A percentile compares a stretch with the other conserved stretches of the same genome.
Conservation (phyloP, 1,284 basidiomycete species). For the Moesziomyces parantarcticus region DNA sequence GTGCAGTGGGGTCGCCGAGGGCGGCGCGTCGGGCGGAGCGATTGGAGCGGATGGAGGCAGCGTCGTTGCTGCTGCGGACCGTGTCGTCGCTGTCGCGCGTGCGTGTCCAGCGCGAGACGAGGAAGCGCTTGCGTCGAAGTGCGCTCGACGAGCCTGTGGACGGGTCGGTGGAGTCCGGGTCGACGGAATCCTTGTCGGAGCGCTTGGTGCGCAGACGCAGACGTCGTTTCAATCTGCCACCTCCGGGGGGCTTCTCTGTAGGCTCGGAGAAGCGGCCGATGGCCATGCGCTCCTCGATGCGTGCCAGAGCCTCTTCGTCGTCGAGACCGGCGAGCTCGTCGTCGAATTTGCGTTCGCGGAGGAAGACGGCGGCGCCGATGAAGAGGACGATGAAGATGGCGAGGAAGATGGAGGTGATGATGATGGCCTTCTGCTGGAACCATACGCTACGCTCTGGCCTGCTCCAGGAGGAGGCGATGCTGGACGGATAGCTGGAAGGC, state of each 20-base stretch:
- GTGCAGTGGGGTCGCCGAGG: conserved; percentile 20
- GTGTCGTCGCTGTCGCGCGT: conserved; percentile 11
- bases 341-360: conserved; percentile 58
- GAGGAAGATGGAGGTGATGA: conserved; percentile 64
- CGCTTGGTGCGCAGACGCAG: conserved; percentile 26
- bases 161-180: conserved; percentile 27
- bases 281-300: conserved; percentile 46
- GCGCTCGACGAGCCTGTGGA: conserved; percentile 46
- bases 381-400: conserved; percentile 67
- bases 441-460: conserved; percentile 54
- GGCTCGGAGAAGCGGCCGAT: conserved; percentile 27
- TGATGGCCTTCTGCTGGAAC: conserved; percentile 64
- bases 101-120: conserved; percentile 43
- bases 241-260: conserved; percentile 17
- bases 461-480: conserved; percentile 54
- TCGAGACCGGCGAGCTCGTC: conserved; percentile 46
- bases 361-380: conserved; percentile 64
- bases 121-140: conserved; percentile 25
- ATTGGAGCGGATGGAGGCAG: conserved; percentile 28
- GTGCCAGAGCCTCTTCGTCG: conserved; percentile 49
- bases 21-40: conserved; percentile 16
- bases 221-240: conserved; percentile 18
- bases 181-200: conserved; percentile 23
- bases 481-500: conserved; percentile 50
- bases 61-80: conserved; percentile 28